Percentiles rank a stretch among this genome's conserved stretches.
phyloP scores from a whole-genome alignment of 2,329 filamentous ascomycete species.

The Colletotrichum magnum region DNA sequence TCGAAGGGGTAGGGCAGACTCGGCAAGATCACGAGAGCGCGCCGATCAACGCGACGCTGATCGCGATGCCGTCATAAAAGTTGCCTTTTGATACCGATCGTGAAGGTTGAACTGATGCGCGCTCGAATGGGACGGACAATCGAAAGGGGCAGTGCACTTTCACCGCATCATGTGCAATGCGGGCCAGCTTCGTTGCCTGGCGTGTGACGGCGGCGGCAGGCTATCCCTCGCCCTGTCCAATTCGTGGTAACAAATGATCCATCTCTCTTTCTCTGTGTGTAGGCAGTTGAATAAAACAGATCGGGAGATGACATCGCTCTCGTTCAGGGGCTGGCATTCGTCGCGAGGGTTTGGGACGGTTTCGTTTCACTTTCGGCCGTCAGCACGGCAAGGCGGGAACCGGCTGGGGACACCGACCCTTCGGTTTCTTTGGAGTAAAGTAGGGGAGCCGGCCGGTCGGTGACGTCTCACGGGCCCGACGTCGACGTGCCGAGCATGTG shows the following conservation, averaged over 20 bases:
- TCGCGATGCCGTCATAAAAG: not conserved
- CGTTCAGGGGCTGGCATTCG: conserved; percentile 3
- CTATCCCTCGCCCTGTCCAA: not conserved
- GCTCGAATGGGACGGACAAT: not conserved
- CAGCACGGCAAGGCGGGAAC: conserved; percentile 1
- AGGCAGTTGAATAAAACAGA: too few relatives aligned
- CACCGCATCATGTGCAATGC: not conserved
- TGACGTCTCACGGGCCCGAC: not conserved
- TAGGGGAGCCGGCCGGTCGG: not conserved
- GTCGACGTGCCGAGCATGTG: not conserved
- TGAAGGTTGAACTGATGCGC: not conserved
- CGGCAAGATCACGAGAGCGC: too few relatives aligned
- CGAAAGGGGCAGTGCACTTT: not conserved
- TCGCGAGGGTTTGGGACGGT: not conserved
- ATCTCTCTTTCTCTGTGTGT: not conserved
- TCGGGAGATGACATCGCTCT: not conserved
- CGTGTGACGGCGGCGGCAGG: too few relatives aligned
- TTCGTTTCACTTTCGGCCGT: conserved; percentile 8
- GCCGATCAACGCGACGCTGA: not conserved
- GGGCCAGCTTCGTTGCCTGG: not conserved
- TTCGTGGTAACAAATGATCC: not conserved
- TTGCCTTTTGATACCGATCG: not conserved
- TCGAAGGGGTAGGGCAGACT: not conserved
- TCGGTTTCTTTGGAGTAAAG: not conserved
- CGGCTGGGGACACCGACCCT: not conserved